Conservation (phyloP, 495 filamentous ascomycete species). For the Aspergillus avenaceus region DNA sequence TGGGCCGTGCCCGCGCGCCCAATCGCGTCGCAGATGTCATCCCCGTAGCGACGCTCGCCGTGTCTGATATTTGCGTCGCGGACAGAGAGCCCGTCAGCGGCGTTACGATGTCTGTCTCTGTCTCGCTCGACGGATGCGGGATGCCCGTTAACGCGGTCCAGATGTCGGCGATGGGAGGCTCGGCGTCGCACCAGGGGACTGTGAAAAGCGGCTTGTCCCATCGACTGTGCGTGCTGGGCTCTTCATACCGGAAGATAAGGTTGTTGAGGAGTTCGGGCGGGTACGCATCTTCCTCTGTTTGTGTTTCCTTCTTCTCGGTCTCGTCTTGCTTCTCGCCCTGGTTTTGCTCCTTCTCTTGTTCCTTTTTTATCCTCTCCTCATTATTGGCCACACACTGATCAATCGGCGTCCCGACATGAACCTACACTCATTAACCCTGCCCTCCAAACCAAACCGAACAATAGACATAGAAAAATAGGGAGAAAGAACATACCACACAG, state of each 20-base stretch:
- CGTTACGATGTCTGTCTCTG: not conserved
- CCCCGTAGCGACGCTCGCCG: conserved; percentile 26
- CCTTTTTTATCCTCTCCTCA: conserved; percentile 29
- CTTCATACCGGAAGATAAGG: conserved; percentile 91
- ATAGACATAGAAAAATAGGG: not conserved
- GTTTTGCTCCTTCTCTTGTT: too few relatives aligned
- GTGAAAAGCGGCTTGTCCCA: conserved; percentile 97
- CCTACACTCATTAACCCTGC: conserved; percentile 31
- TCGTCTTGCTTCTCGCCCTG: not conserved
- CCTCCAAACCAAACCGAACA: too few relatives aligned
- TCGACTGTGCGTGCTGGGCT: conserved; percentile 88
- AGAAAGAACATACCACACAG: conserved; percentile 61
- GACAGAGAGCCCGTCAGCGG: conserved; percentile 17
- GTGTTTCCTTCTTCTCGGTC: not conserved
- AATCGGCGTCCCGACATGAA: conserved; percentile 76
- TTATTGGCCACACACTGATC: conserved; percentile 57
- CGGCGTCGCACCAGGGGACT: conserved; percentile 71
- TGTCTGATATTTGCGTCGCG: too few relatives aligned
- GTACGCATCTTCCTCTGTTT: conserved; percentile 52
- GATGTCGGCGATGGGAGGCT: conserved; percentile 63
- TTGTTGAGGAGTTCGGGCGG: conserved; percentile 75
- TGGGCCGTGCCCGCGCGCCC: conserved; percentile 20
- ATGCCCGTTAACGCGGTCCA: conserved; percentile 69
- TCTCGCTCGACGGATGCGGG: conserved; percentile 24
- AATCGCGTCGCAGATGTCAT: too few relatives aligned